Evolutionary conservation across 345 rosid genomes (phyloP).

Genomic region (Eucalyptus lansdowneana): DNA sequence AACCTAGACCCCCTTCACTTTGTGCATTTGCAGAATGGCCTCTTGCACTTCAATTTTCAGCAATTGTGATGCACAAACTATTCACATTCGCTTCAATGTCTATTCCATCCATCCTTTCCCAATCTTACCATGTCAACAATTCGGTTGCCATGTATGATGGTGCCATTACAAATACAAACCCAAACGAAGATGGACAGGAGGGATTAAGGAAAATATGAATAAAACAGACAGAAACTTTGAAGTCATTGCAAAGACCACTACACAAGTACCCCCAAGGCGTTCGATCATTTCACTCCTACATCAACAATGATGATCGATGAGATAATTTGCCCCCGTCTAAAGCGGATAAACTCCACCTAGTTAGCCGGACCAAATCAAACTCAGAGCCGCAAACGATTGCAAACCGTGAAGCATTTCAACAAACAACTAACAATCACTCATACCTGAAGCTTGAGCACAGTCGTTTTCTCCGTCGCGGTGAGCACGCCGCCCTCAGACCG

Average conservation of each 20-base stretch:
- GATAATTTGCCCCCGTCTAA: not conserved
- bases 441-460: slow-evolving; percentile 88
- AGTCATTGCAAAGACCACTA: not conserved
- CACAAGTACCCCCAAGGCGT: not conserved
- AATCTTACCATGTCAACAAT: not conserved
- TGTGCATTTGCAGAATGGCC: not conserved
- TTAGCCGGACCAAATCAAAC: not conserved
- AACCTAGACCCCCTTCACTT: not conserved
- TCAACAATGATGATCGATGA: not conserved
- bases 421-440: not conserved
- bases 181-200: not conserved
- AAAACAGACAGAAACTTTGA: not conserved
- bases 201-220: not conserved
- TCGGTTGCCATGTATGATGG: not conserved
- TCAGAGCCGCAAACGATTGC: not conserved
- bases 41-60: not conserved
- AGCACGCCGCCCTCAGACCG: slow-evolving; percentile 43
- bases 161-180: not conserved
- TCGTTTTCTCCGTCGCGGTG: slow-evolving; percentile 64
- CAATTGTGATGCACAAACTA: not conserved
- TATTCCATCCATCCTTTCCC: not conserved
- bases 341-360: not conserved
- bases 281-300: not conserved
- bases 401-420: not conserved
- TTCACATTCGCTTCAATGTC: not conserved